Base-by-base conservation (phyloP, 2,329 filamentous ascomycete genomes). In the Ceratocystis destructans region DNA sequence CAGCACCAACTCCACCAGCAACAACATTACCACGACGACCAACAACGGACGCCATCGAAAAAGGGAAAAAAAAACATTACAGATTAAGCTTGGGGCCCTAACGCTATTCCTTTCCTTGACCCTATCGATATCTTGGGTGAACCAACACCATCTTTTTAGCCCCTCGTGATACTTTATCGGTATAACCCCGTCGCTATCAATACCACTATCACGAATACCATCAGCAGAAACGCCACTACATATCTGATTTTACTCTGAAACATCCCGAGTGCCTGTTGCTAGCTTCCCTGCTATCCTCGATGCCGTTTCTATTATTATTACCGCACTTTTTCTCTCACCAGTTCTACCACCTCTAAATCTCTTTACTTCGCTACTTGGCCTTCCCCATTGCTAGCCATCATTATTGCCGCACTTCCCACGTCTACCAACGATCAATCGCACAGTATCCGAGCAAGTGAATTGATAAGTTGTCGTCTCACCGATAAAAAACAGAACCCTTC, bases 281-380 rank as follows among this genome's bases (percentile, higher is more conserved):
- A 6, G 20, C 31, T 8, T 20, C 15, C 33, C 28, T 37, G 55
- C 17, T 31, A 5, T 59, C 10, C 55, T 59, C 55, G 55, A 59
- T 59, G 55, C 55, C n/a, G 55, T 31, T 33, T 59, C 17, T 59
- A 59, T 59, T 37, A 37, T 59, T 20, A 37, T 59, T 59, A 59
- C 22, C 28, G 55, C 55, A 20, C 33, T 59, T 37, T 12, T 59
- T 59, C 6, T n/a, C 28, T 17, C n/a, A 5, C 31, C 55, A 59
- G 28, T n/a, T 17, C 55, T 10, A n/a, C 55, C 55, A 1, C 55
- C 28, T 59, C 55, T 59, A 59, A 37, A 59, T 37, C 28, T n/a
- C 55, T 33, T 4, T n/a, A 59, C 48, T 20, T 7, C n/a, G n/a
- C 12, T n/a, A 3, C 55, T 31, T 25, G 15, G 55, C n/a, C 55